Percentiles rank a stretch among this genome's conserved stretches.
phyloP scores from a whole-genome alignment of 768 basidiomycete genomes.

The Antrodiella citrinella region DNA sequence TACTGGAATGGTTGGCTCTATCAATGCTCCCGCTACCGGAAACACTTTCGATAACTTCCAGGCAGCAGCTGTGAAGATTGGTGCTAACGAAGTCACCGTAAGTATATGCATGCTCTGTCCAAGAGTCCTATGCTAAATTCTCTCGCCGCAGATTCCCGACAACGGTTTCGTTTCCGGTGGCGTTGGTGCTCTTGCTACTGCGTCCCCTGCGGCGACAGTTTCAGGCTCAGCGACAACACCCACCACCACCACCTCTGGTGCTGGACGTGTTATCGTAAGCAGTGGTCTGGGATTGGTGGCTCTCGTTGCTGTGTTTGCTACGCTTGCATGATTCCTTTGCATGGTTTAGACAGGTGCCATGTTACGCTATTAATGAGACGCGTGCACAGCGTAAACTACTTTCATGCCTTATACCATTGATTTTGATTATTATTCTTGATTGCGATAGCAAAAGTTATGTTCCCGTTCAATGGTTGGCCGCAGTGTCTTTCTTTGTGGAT shows the following conservation, averaged over 20 bases:
- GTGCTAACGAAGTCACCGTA: constrained; percentile 27
- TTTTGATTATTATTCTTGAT: no score
- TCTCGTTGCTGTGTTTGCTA: constrained; percentile 3
- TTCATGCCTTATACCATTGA: not conserved
- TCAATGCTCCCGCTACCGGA: constrained; percentile 40
- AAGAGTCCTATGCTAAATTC: not conserved
- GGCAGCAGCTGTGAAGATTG: constrained; percentile 32
- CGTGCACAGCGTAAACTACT: not conserved
- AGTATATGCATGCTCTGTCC: constrained; percentile 6
- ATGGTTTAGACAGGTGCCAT: not conserved
- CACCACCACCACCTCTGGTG: not conserved
- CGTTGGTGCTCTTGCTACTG: constrained; percentile 30
- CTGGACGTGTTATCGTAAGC: constrained; percentile 6
- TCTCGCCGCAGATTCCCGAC: constrained; percentile 25
- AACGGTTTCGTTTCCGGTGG: constrained; percentile 35
- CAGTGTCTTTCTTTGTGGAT: no score
- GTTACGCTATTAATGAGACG: not conserved
- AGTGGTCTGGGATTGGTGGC: not conserved
- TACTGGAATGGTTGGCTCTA: constrained; percentile 41
- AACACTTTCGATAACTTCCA: constrained; percentile 35
- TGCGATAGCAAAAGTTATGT: no score
- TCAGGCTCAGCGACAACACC: constrained; percentile 11
- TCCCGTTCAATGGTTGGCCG: no score
- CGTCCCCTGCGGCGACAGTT: constrained; percentile 15
- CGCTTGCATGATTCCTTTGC: not conserved